Conservation (phyloP, 768 basidiomycete species). For the Boletus fagicola region DNA sequence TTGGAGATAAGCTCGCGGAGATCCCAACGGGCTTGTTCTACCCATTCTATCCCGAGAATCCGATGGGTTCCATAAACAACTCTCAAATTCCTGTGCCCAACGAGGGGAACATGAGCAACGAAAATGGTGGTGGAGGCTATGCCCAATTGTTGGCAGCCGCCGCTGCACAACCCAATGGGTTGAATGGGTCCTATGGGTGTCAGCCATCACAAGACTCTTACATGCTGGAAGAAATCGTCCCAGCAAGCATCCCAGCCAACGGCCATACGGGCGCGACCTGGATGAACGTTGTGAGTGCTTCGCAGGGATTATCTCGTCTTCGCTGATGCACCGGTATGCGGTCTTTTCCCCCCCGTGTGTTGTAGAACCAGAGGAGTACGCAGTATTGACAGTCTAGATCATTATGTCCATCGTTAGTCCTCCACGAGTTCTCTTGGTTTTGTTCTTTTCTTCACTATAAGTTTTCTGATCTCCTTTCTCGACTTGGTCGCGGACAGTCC, state of each 20-base stretch:
- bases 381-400: slow-evolving; percentile 23
- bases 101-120: slow-evolving; percentile 19
- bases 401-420: background rate
- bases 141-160: slow-evolving; percentile 57
- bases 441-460: slow-evolving; percentile 2
- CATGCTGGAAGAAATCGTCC: slow-evolving; percentile 67
- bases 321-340: slow-evolving; percentile 30
- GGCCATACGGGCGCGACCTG: slow-evolving; percentile 37
- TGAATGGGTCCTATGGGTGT: slow-evolving; percentile 52
- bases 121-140: slow-evolving; percentile 40
- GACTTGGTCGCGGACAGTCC: slow-evolving; percentile 15
- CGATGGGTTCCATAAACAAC: slow-evolving; percentile 25
- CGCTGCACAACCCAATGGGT: slow-evolving; percentile 52
- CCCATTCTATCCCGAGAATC: slow-evolving; percentile 69
- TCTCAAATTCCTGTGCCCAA: slow-evolving; percentile 18
- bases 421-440: slow-evolving; percentile 3
- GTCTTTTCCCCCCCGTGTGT: background rate
- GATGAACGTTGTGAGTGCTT: slow-evolving; percentile 45
- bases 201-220: slow-evolving; percentile 60
- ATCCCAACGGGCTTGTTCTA: slow-evolving; percentile 72
- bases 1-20: slow-evolving; percentile 50
- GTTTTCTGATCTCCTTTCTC: background rate
- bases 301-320: slow-evolving; percentile 28
- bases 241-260: slow-evolving; percentile 30
- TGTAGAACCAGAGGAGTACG: slow-evolving; percentile 25